Evolutionary conservation across 306 rosid species (phyloP), one percentile per base, ranked within the genome.

Genomic region (Albizia julibrissin): DNA sequence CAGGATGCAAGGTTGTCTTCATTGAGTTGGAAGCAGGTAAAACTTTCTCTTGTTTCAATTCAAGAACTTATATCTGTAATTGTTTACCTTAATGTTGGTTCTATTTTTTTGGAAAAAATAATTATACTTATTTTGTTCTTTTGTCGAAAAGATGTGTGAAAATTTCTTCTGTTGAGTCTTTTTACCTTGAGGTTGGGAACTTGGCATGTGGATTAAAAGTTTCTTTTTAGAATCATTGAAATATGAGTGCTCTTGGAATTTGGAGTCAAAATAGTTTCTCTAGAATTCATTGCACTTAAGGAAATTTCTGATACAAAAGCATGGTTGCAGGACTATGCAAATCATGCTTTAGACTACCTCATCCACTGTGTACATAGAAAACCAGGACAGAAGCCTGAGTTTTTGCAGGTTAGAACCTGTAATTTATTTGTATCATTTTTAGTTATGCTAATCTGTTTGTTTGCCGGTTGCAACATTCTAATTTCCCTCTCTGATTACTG

Each of bases 1-100:
- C 91, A 96, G 98, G 94, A 86, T 85, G 86, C 77, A 75, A 93
- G 90, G 82, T 62, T 96, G 69, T 24, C 84, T 78, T 50, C 88
- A 29, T 77, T 96, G 81, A 90, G 90, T 85, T 49, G 67, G 54
- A 88, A 91, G 80, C 99, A 93, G 98, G 99, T 92, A 86, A 88
- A 83, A 33, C 26, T 69, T 65, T 72, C 71, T 65, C 3, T 15
- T 58, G 77, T 34, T 67, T 75, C 52, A 71, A 42, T 71, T 70
- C 43, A 42, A 12, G 54, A 71, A 71, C 12, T 70, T 6, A 43
- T 69, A 69, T 43, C 33, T 26, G 29, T 22, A 21, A 44, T 71
- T 44, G 34, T 43, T 70, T 24, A 21, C 54, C n/a, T 42, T 42
- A 8, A 79, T 44, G 27, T 56, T 34, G 31, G 1, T 50, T 39